A percentile compares a stretch with the other conserved stretches of the same genome.
Evolutionary conservation across 1,284 basidiomycete species (phyloP).

Genomic region (Papiliotrema laurentii): DNA sequence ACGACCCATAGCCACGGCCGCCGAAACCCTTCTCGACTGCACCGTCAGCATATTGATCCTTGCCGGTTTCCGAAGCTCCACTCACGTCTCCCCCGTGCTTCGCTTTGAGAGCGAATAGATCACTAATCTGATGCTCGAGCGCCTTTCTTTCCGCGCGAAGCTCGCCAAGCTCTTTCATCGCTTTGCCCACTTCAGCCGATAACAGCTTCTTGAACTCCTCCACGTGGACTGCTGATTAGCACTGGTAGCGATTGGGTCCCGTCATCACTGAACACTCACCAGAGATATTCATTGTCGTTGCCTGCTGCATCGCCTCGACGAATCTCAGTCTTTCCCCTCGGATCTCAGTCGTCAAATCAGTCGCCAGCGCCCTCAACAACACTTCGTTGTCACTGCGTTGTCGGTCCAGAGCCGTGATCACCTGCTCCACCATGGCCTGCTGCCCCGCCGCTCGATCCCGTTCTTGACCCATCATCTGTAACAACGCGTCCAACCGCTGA

Average conservation of each 20-base stretch:
- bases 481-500: conserved; percentile 36
- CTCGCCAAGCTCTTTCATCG: conserved; percentile 68
- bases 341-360: conserved; percentile 71
- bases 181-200: conserved; percentile 51
- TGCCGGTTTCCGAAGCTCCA: neutral
- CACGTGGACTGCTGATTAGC: conserved; percentile 59
- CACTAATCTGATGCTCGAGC: conserved; percentile 57
- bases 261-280: conserved; percentile 51
- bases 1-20: neutral
- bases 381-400: conserved; percentile 67
- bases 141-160: conserved; percentile 66
- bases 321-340: conserved; percentile 75
- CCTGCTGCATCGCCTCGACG: conserved; percentile 85
- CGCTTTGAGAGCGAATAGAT: conserved; percentile 45
- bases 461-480: conserved; percentile 40
- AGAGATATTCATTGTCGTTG: conserved; percentile 76
- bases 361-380: conserved; percentile 60
- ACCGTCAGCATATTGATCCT: neutral
- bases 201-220: conserved; percentile 55
- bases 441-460: conserved; percentile 28
- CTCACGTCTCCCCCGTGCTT: conserved; percentile 31
- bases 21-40: neutral
- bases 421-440: conserved; percentile 51
- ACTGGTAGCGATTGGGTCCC: neutral
- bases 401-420: conserved; percentile 59